phyloP scores from a whole-genome alignment of 352 stramenopile genomes.

The Globisporangium paddicum region DNA sequence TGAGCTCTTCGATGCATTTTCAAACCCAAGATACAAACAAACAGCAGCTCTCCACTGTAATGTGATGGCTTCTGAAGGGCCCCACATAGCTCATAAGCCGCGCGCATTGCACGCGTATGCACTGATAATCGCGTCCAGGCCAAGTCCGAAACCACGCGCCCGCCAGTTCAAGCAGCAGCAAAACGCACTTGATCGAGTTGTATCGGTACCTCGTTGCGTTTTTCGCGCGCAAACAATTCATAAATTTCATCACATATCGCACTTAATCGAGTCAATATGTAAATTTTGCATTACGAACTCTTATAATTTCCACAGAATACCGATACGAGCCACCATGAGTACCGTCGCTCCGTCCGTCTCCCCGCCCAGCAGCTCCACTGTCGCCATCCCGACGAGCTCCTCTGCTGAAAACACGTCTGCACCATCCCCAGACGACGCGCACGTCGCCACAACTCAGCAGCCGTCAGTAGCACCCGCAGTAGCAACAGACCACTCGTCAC shows the following conservation, averaged over 20 bases:
- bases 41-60: too few relatives aligned
- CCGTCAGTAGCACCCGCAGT: background rate
- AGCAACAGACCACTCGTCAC: background rate
- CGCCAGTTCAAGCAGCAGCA: background rate
- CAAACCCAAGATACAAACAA: background rate
- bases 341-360: background rate
- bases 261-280: background rate
- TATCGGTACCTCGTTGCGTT: background rate
- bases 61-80: too few relatives aligned
- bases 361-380: background rate
- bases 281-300: too few relatives aligned
- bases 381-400: background rate
- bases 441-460: background rate
- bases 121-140: too few relatives aligned
- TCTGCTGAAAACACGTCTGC: background rate
- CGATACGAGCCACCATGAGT: background rate
- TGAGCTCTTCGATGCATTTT: background rate
- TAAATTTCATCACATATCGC: too few relatives aligned
- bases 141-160: background rate
- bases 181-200: background rate
- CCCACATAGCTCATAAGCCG: too few relatives aligned
- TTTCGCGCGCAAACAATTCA: conserved; percentile 1
- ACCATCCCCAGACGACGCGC: background rate
- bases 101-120: too few relatives aligned
- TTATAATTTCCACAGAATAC: too few relatives aligned